Conservation (phyloP, 805 yeast genomes). For the Lachancea nothofagi region DNA sequence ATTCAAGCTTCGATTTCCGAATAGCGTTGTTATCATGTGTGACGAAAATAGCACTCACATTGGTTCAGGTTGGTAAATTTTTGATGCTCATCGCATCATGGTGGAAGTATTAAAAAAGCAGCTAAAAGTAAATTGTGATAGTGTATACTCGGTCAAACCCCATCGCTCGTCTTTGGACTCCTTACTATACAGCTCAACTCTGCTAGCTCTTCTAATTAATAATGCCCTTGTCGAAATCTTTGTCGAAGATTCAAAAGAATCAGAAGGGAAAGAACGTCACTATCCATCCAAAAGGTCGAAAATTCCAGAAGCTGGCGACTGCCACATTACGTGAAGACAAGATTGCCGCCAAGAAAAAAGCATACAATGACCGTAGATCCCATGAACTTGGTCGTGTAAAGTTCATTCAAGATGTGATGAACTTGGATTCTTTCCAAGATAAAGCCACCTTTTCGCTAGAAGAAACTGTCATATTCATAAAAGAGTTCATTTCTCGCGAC, state of each 20-base stretch:
- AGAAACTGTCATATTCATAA: conserved; percentile 58
- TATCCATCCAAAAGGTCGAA: conserved; percentile 84
- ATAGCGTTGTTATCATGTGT: not conserved
- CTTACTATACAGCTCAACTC: not conserved
- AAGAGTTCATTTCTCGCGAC: conserved; percentile 59
- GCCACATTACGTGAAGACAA: conserved; percentile 84
- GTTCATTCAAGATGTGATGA: conserved; percentile 57
- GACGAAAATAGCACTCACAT: too few species aligned
- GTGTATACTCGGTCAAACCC: not conserved
- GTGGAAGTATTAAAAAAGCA: too few species aligned
- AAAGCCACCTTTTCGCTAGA: conserved; percentile 43
- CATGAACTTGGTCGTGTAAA: conserved; percentile 53
- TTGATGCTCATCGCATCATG: conserved; percentile 12
- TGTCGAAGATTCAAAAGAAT: conserved; percentile 31
- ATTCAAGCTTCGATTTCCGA: not conserved
- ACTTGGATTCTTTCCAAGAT: conserved; percentile 35
- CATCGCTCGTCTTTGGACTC: not conserved
- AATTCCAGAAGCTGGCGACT: conserved; percentile 73
- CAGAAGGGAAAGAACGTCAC: conserved; percentile 25
- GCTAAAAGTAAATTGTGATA: too few species aligned
- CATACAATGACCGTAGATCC: conserved; percentile 52
- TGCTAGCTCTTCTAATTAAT: not conserved
- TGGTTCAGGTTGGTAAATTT: conserved; percentile 13
- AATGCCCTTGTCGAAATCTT: conserved; percentile 34
- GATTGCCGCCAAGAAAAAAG: conserved; percentile 52